Percentiles rank a stretch among this genome's conserved stretches.
Conservation (phyloP, 495 filamentous ascomycete genomes). For the Collariella sp. region DNA sequence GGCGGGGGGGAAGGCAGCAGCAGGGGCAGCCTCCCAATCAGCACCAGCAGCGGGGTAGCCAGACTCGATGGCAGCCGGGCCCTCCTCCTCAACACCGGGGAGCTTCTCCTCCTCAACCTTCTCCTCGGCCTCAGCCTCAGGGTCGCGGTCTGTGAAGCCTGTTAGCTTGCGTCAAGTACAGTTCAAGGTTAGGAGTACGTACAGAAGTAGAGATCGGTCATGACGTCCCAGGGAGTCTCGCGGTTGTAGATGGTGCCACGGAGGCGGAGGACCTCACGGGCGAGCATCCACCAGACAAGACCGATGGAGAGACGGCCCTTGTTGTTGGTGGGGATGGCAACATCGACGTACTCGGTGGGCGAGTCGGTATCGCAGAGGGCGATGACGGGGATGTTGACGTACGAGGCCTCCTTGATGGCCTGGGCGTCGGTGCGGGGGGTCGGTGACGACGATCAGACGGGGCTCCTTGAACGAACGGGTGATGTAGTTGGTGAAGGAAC, state of each 20-base stretch:
- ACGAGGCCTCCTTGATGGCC: slow-evolving; percentile 99
- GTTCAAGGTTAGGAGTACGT: slow-evolving; percentile 19
- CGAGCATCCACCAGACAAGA: slow-evolving; percentile 98
- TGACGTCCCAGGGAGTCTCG: slow-evolving; percentile 94
- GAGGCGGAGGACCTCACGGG: slow-evolving; percentile 97
- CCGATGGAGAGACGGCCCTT: slow-evolving; percentile 99
- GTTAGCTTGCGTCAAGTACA: slow-evolving; percentile 9
- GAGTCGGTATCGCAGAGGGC: slow-evolving; percentile 99
- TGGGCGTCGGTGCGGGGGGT: slow-evolving; percentile 98
- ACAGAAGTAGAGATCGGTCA: slow-evolving; percentile 99
- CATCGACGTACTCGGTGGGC: slow-evolving; percentile 97
- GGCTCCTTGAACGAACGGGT: slow-evolving; percentile 99
- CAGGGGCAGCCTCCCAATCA: slow-evolving; percentile 65
- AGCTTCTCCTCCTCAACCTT: slow-evolving; percentile 62
- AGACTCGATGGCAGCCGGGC: slow-evolving; percentile 64
- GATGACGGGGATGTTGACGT: slow-evolving; percentile 99
- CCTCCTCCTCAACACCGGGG: slow-evolving; percentile 76
- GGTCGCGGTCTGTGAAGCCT: slow-evolving; percentile 68
- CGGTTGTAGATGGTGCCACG: slow-evolving; percentile 90
- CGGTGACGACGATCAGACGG: slow-evolving; percentile 97
- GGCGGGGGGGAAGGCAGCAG: slow-evolving; percentile 57
- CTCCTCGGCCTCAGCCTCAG: slow-evolving; percentile 97
- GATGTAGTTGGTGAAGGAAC: slow-evolving; percentile 99
- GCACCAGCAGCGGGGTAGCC: slow-evolving; percentile 50
- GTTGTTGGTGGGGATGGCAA: slow-evolving; percentile 99